Evolutionary conservation across 1,284 basidiomycete species (phyloP).

Genomic region (Cryptococcus wingfieldii): DNA sequence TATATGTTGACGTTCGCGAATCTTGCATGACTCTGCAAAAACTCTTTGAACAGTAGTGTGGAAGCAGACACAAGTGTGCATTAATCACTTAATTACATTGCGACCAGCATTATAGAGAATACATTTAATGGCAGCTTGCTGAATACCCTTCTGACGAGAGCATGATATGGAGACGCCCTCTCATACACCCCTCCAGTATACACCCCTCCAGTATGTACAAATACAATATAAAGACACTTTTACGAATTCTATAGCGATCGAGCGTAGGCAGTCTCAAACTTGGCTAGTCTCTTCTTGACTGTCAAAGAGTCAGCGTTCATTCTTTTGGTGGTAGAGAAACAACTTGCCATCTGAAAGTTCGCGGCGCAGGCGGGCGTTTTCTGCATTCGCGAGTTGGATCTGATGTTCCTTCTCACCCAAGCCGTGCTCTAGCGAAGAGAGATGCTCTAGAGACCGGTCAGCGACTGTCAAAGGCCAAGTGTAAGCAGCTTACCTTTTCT

Average conservation of each 20-base stretch:
- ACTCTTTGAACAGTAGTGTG: too few relatives aligned
- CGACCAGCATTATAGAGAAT: too few relatives aligned
- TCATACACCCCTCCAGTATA: too few relatives aligned
- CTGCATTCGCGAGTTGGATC: conserved; percentile 41
- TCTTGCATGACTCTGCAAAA: too few relatives aligned
- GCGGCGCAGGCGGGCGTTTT: conserved; percentile 34
- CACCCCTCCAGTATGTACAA: too few relatives aligned
- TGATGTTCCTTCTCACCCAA: conserved; percentile 40
- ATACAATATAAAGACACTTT: too few relatives aligned
- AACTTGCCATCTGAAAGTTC: conserved; percentile 39
- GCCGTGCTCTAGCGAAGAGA: conserved; percentile 38
- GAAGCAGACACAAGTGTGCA: too few relatives aligned
- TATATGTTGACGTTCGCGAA: too few relatives aligned
- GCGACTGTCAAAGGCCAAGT: background rate
- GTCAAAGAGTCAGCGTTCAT: background rate
- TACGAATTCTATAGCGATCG: background rate
- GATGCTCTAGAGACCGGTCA: conserved; percentile 33
- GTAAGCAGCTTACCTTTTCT: conserved; percentile 38
- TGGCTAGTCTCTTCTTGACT: conserved; percentile 32
- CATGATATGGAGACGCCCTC: too few relatives aligned
- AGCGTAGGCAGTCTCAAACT: conserved; percentile 26
- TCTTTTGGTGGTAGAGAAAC: background rate
- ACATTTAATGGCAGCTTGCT: too few relatives aligned
- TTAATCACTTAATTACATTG: too few relatives aligned
- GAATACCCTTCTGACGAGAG: too few relatives aligned